Evolutionary conservation across 495 filamentous ascomycete genomes (phyloP).

Genomic region (Lophium mytilinum): DNA sequence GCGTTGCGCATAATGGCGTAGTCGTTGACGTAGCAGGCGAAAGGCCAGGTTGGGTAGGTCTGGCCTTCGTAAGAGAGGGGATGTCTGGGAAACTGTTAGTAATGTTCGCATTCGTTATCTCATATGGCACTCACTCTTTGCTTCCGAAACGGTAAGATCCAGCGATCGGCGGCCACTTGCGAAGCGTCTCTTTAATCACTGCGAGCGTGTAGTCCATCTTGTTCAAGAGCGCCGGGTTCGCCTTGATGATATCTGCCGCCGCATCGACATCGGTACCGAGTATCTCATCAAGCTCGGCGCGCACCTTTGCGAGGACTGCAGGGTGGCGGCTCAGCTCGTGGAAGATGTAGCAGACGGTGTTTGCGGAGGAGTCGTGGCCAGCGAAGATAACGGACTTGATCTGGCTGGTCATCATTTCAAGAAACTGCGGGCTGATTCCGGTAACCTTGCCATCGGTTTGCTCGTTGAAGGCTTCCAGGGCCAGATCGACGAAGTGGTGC

Average conservation of each 20-base stretch:
- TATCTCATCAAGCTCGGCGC: conserved; percentile 31
- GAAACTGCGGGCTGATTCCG: not conserved
- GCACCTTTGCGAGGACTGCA: conserved; percentile 25
- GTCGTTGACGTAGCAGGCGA: not conserved
- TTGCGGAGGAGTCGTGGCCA: conserved; percentile 39
- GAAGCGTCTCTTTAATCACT: conserved; percentile 22
- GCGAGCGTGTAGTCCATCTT: conserved; percentile 21
- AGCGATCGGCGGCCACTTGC: conserved; percentile 12
- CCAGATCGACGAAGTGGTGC: not conserved
- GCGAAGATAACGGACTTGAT: conserved; percentile 35
- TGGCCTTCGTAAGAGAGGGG: not conserved
- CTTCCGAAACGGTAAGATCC: not conserved
- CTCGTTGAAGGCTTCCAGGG: not conserved
- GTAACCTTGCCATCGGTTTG: not conserved
- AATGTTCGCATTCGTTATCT: too few relatives aligned
- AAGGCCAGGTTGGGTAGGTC: not conserved
- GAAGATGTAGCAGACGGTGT: conserved; percentile 30
- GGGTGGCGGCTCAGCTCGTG: conserved; percentile 33
- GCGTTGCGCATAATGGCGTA: not conserved
- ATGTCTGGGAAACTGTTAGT: not conserved
- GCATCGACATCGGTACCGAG: conserved; percentile 20
- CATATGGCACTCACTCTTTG: not conserved
- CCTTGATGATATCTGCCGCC: not conserved
- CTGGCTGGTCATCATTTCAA: conserved; percentile 14
- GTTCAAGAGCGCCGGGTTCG: conserved; percentile 12